phyloP scores from a whole-genome alignment of 1,284 basidiomycete species.

The Xerocomus minutiporus region DNA sequence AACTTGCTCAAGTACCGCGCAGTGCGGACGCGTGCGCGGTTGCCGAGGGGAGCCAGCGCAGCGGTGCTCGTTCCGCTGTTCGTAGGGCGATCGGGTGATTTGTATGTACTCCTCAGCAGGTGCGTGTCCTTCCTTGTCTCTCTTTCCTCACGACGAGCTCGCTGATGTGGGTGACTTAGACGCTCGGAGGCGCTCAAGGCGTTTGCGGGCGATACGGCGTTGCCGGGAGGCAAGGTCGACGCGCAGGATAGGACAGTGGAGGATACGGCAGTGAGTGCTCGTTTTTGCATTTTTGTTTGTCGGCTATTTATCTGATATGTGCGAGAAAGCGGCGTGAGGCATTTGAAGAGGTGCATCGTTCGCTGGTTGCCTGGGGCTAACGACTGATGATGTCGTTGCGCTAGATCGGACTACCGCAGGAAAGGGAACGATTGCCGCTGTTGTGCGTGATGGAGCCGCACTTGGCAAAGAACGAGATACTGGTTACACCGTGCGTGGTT shows the following conservation, averaged over 20 bases:
- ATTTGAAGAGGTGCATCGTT: slow-evolving; percentile 55
- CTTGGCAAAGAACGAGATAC: slow-evolving; percentile 61
- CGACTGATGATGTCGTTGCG: background rate
- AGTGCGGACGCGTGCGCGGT: slow-evolving; percentile 38
- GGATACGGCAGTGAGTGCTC: slow-evolving; percentile 61
- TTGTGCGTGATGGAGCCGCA: slow-evolving; percentile 76
- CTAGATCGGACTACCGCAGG: slow-evolving; percentile 76
- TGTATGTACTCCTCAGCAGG: slow-evolving; percentile 78
- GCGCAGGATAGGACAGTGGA: slow-evolving; percentile 62
- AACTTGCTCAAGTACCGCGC: slow-evolving; percentile 54
- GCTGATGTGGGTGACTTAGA: slow-evolving; percentile 34
- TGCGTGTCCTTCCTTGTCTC: slow-evolving; percentile 32
- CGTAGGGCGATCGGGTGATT: slow-evolving; percentile 72
- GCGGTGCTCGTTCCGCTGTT: slow-evolving; percentile 79
- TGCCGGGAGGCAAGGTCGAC: slow-evolving; percentile 81
- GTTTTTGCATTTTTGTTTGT: background rate
- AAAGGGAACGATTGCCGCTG: slow-evolving; percentile 62
- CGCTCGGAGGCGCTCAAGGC: slow-evolving; percentile 66
- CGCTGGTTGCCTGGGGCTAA: no score
- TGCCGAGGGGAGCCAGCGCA: slow-evolving; percentile 57
- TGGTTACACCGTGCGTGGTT: slow-evolving; percentile 73
- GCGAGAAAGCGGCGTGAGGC: slow-evolving; percentile 57
- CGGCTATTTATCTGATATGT: background rate
- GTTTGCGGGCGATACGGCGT: slow-evolving; percentile 79
- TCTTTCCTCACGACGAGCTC: background rate